Evolutionary conservation across 352 stramenopile genomes (phyloP).

Genomic region (Pythium rishiriense): DNA sequence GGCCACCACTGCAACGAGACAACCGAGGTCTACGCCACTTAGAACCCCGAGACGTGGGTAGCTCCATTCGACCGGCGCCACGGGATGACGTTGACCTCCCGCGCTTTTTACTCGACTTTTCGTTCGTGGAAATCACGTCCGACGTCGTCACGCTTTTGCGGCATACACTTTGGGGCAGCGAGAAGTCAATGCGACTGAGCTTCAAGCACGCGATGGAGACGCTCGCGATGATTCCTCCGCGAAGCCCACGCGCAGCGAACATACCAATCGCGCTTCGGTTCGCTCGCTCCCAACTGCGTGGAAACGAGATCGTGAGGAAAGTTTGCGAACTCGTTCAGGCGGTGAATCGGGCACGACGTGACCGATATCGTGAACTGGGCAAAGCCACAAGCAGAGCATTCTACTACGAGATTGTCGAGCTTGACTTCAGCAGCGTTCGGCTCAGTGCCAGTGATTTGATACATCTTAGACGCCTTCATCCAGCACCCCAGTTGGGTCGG

Average conservation of each 20-base stretch:
- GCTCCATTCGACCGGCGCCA: no score
- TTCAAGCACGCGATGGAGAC: slow-evolving; percentile 32
- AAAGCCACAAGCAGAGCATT: slow-evolving; percentile 12
- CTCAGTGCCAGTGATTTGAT: background rate
- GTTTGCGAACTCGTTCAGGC: slow-evolving; percentile 3
- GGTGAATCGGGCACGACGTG: background rate
- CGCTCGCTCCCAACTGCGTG: slow-evolving; percentile 10
- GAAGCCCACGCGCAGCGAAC: background rate
- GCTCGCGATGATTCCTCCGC: slow-evolving; percentile 18
- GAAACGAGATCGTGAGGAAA: background rate
- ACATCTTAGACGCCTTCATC: background rate
- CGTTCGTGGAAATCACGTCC: slow-evolving; percentile 28
- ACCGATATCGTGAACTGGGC: slow-evolving; percentile 7
- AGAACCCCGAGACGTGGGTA: no score
- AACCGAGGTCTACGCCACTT: background rate
- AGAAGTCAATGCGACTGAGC: slow-evolving; percentile 30
- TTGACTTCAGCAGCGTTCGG: slow-evolving; percentile 11
- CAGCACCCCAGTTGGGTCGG: no score
- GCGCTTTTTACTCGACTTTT: slow-evolving; percentile 44
- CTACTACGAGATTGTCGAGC: slow-evolving; percentile 16
- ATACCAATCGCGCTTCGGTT: slow-evolving; percentile 40
- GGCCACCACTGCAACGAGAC: background rate
- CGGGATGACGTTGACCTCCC: slow-evolving; percentile 31
- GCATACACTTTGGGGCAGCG: slow-evolving; percentile 26
- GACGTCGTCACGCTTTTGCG: slow-evolving; percentile 34